These are phyloP conservation scores for Jamesozyma rosinii DNA, from an alignment of 805 yeast species.

Conservation along the genomic window DNA sequence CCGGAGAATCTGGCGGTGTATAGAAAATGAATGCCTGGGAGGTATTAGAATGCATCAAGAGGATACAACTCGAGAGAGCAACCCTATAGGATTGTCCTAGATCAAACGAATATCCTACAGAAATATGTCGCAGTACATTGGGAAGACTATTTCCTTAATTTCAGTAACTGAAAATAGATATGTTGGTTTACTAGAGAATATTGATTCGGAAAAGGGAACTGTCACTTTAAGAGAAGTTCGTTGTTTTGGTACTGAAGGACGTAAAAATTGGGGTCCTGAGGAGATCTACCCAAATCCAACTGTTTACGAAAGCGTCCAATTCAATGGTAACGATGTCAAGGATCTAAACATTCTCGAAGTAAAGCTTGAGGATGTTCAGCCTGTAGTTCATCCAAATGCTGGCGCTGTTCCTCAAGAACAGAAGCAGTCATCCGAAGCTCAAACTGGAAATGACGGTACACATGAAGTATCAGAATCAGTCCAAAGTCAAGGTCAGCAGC, in stretches of 20 bases:
- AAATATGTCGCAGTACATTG: constrained; percentile 85
- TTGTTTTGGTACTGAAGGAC: constrained; percentile 86
- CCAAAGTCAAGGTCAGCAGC: constrained; percentile 4
- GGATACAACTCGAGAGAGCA: too few relatives aligned
- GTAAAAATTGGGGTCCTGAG: constrained; percentile 57
- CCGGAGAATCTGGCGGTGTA: too few relatives aligned
- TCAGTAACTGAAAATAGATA: constrained; percentile 43
- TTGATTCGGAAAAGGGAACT: constrained; percentile 84
- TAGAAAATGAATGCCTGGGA: too few relatives aligned
- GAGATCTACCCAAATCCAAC: constrained; percentile 66
- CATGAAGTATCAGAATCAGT: not conserved
- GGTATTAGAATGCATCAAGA: too few relatives aligned
- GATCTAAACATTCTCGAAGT: constrained; percentile 77
- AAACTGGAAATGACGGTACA: not conserved
- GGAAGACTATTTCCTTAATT: constrained; percentile 47
- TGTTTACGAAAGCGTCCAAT: constrained; percentile 66
- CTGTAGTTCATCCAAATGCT: constrained; percentile 34
- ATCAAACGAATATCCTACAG: not conserved
- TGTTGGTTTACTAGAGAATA: constrained; percentile 78
- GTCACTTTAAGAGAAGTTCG: constrained; percentile 74
- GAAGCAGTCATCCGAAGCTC: not conserved
- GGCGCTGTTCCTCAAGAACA: constrained; percentile 5
- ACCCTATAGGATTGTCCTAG: too few relatives aligned
- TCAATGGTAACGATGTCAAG: constrained; percentile 87
- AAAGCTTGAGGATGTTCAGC: constrained; percentile 54